phyloP scores from a whole-genome alignment of 257 asterid genomes.

The Scutellaria baicalensis region DNA sequence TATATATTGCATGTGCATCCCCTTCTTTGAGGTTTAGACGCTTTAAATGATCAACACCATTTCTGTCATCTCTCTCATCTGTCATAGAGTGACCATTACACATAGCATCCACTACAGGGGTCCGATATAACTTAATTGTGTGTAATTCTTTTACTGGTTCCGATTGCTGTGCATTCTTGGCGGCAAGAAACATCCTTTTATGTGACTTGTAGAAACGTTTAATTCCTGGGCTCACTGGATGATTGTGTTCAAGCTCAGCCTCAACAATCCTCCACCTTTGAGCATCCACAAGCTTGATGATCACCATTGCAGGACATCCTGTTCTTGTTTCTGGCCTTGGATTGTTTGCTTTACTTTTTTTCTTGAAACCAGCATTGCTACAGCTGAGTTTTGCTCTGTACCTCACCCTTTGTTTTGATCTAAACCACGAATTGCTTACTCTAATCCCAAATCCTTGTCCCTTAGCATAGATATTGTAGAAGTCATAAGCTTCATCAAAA shows the following conservation, averaged over 20 bases:
- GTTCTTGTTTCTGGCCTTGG: constrained; percentile 66
- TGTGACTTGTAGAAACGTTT: constrained; percentile 56
- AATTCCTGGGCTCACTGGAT: constrained; percentile 47
- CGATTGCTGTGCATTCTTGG: constrained; percentile 23
- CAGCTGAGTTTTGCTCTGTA: constrained; percentile 63
- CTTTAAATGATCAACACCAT: constrained; percentile 25
- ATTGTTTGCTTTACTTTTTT: constrained; percentile 47
- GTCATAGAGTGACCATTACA: constrained; percentile 22
- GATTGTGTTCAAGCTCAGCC: constrained; percentile 55
- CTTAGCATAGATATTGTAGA: constrained; percentile 52
- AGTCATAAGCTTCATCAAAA: constrained; percentile 51
- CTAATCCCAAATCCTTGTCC: constrained; percentile 56
- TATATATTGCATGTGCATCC: constrained; percentile 45
- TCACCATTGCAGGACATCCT: constrained; percentile 59
- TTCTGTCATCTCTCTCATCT: constrained; percentile 17
- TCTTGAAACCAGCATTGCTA: constrained; percentile 64
- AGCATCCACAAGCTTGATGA: constrained; percentile 49
- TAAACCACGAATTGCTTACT: constrained; percentile 66
- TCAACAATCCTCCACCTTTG: constrained; percentile 53
- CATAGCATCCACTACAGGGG: constrained; percentile 21
- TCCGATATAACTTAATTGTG: constrained; percentile 46
- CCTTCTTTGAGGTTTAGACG: constrained; percentile 47
- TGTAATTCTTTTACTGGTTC: constrained; percentile 42
- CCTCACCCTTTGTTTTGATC: constrained; percentile 56
- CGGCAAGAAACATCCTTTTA: constrained; percentile 46